Percentiles rank a stretch among this genome's conserved stretches.
These are phyloP conservation scores for Colletotrichum sp. DNA, from an alignment of 2,329 filamentous ascomycete species.

Conservation along the genomic window DNA sequence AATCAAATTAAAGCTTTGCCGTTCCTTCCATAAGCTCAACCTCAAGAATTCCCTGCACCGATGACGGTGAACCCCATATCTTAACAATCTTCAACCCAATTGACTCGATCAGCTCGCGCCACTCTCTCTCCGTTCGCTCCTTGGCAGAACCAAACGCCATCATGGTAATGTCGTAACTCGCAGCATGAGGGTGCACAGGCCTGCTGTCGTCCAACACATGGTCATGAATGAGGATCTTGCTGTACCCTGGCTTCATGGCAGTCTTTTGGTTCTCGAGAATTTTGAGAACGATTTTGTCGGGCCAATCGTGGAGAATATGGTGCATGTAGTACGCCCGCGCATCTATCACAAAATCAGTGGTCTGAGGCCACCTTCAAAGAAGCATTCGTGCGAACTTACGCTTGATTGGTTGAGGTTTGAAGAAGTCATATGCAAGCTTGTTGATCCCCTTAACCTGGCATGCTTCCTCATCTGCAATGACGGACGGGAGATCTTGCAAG, in stretches of 20 bases:
- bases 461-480: neutral
- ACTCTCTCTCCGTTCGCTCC: slow-evolving; percentile 4
- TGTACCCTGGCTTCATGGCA: slow-evolving; percentile 45
- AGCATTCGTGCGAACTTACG: neutral
- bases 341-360: neutral
- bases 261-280: slow-evolving; percentile 47
- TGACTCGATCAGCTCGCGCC: neutral
- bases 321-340: slow-evolving; percentile 59
- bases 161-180: neutral
- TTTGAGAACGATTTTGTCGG: slow-evolving; percentile 43
- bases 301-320: slow-evolving; percentile 62
- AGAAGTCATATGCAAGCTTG: slow-evolving; percentile 37
- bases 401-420: slow-evolving; percentile 39
- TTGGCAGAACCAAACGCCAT: neutral
- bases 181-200: slow-evolving; percentile 4
- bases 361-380: fast-evolving
- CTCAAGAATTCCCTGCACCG: neutral
- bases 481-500: neutral
- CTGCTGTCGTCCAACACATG: slow-evolving; percentile 37
- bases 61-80: neutral
- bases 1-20: slow-evolving; percentile 33
- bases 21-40: neutral
- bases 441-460: neutral
- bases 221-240: slow-evolving; percentile 41
- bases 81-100: slow-evolving; percentile 3